These are phyloP conservation scores for Thelonectria olida DNA, from an alignment of 2,329 filamentous ascomycete species.

Conservation along the genomic window DNA sequence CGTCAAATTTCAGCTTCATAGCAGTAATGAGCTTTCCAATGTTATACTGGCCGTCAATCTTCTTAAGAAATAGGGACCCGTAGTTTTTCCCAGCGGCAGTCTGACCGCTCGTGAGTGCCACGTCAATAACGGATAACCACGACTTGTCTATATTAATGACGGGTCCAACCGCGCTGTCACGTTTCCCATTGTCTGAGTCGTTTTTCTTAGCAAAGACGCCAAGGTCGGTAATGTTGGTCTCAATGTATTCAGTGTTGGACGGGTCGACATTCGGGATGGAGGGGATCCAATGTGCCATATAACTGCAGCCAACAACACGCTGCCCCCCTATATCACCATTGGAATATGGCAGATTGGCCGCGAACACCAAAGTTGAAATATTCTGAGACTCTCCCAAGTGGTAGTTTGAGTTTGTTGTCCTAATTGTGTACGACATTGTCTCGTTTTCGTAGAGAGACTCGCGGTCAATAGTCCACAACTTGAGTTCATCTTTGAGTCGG, in stretches of 20 bases:
- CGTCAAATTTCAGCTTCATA: neutral
- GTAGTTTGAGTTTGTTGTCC: neutral
- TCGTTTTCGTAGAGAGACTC: neutral
- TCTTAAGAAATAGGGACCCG: too few relatives aligned
- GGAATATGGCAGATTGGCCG: neutral
- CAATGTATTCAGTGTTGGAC: neutral
- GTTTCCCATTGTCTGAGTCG: too few relatives aligned
- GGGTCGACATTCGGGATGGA: neutral
- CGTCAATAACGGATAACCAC: neutral
- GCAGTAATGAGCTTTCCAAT: neutral
- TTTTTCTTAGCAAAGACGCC: neutral
- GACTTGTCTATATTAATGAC: neutral
- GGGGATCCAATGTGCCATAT: constrained; percentile 16
- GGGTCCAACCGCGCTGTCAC: neutral
- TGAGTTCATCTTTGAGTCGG: neutral
- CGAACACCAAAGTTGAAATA: constrained; percentile 1
- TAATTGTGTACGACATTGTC: neutral
- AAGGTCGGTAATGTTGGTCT: constrained; percentile 4
- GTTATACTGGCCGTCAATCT: neutral
- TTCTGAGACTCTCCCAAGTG: neutral
- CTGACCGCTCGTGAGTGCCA: too few relatives aligned
- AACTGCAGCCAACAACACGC: constrained; percentile 2
- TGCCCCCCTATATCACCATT: neutral
- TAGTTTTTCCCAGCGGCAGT: too few relatives aligned
- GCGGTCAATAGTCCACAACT: neutral